Evolutionary conservation across 2,329 filamentous ascomycete genomes (phyloP), one percentile per base, ranked within the genome.

Genomic region (Thielaviopsis punctulata): DNA sequence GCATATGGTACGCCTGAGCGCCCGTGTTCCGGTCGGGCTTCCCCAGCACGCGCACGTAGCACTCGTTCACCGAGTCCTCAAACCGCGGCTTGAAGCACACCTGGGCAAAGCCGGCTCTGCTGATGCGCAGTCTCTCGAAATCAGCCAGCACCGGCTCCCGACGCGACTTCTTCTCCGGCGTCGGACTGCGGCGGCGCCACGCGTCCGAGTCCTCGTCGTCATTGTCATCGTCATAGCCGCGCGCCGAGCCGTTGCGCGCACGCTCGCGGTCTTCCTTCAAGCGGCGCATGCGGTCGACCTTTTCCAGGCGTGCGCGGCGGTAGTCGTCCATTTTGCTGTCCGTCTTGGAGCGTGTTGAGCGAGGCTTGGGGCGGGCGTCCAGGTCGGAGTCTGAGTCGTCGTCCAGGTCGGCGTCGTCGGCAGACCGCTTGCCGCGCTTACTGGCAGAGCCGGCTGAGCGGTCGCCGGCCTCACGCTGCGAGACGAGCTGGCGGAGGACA

Each of bases 71-170:
- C 25, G 84, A 76, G 8, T 84, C 70, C 52, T 94, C 85, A 59
- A 98, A 95, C 3, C 82, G 82, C 10, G 92, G 92, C 59, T 89
- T 90, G 69, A 94, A 95, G 72, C 88, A 95, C 52, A 95, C 84
- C 61, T 90, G 80, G 6, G 84, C 83, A 64, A 98, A 95, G 61
- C 88, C 85, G 58, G 78, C 84, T 56, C 92, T 79, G 48, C 89
- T 86, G 54, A 98, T 77, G 53, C 87, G 80, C 51, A 90, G 79
- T 49, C 86, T 79, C 62, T 96, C 84, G 58, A 90, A 80, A 64
- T 96, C 87, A n/a, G 75, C 75, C 19, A 95, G 70, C 33, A 84
- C 79, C 12, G 55, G 46, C 36, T 56, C 1, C 85, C 49, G 49
- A 12, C 46, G 52, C 79, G 13, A 79, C 77, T 24, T 92, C 69